These are phyloP conservation scores for Trichocomaceae sp. DNA, from an alignment of 2,329 filamentous ascomycete species.

Conservation along the genomic window DNA sequence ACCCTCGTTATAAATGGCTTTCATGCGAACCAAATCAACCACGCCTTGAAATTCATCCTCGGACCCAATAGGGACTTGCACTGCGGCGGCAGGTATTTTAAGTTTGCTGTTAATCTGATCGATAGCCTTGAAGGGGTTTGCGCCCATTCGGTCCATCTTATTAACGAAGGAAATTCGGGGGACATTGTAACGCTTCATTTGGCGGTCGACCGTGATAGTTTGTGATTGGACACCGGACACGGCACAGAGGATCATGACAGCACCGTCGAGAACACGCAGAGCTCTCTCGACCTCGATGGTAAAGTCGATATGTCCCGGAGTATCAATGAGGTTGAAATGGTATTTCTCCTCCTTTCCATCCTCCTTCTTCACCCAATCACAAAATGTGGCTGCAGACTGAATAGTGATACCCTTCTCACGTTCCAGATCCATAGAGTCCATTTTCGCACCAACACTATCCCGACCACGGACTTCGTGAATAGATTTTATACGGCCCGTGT, in stretches of 20 bases:
- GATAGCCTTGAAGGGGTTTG: constrained; percentile 94
- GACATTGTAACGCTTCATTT: constrained; percentile 98
- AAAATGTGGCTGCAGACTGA: constrained; percentile 95
- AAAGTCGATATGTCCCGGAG: constrained; percentile 97
- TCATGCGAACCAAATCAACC: constrained; percentile 87
- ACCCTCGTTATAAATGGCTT: constrained; percentile 87
- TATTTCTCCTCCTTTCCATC: constrained; percentile 76
- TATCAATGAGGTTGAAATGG: constrained; percentile 98
- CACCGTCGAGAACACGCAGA: constrained; percentile 87
- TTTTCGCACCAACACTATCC: constrained; percentile 93
- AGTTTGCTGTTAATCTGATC: constrained; percentile 97
- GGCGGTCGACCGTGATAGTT: constrained; percentile 94
- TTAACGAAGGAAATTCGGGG: constrained; percentile 95
- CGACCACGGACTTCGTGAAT: constrained; percentile 91
- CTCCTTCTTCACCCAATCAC: constrained; percentile 87
- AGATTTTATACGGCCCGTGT: constrained; percentile 91
- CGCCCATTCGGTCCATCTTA: constrained; percentile 99
- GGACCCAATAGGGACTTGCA: constrained; percentile 88
- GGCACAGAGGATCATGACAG: constrained; percentile 96
- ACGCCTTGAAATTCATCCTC: constrained; percentile 92
- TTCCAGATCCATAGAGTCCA: constrained; percentile 99
- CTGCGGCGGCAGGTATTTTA: constrained; percentile 82
- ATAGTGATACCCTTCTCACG: constrained; percentile 98
- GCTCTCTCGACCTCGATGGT: constrained; percentile 98
- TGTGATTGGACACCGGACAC: constrained; percentile 96